phyloP scores from a whole-genome alignment of 768 basidiomycete species.

The Suillus variegatus region DNA sequence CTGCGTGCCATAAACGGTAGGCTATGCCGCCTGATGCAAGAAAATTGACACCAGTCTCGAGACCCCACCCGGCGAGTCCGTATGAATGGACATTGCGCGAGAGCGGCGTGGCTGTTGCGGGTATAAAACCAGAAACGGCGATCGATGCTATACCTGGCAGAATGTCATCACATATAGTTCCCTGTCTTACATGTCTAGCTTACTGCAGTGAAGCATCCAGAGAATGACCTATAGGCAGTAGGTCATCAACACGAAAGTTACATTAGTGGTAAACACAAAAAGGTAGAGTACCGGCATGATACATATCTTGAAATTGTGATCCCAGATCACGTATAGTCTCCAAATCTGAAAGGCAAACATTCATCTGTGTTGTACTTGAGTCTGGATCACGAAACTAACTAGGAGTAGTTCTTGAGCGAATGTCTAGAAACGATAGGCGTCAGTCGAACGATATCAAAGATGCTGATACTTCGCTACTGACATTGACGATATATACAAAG shows the following conservation, averaged over 20 bases:
- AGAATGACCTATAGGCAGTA: conserved; percentile 13
- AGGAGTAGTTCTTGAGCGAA: conserved; percentile 16
- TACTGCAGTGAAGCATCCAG: conserved; percentile 20
- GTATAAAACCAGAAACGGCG: conserved; percentile 20
- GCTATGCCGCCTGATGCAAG: conserved; percentile 18
- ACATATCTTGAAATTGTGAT: conserved; percentile 13
- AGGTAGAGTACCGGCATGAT: conserved; percentile 17
- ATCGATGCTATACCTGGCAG: conserved; percentile 14
- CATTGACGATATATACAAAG: conserved; percentile 15
- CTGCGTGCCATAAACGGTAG: conserved; percentile 15
- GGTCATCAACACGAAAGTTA: background rate
- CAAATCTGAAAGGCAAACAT: conserved; percentile 19
- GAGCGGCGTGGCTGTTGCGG: conserved; percentile 8
- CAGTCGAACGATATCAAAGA: background rate
- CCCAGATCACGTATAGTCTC: conserved; percentile 25
- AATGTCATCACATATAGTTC: background rate
- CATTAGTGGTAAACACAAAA: background rate
- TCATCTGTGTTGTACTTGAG: background rate
- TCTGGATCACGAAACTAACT: conserved; percentile 13
- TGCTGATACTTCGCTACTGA: conserved; percentile 4
- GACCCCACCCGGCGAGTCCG: conserved; percentile 16
- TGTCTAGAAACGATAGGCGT: conserved; percentile 12
- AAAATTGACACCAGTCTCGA: conserved; percentile 18
- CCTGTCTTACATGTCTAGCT: background rate
- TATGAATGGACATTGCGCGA: background rate